Evolutionary conservation across 116 monocot species (phyloP).

Genomic region (Iris pallida): DNA sequence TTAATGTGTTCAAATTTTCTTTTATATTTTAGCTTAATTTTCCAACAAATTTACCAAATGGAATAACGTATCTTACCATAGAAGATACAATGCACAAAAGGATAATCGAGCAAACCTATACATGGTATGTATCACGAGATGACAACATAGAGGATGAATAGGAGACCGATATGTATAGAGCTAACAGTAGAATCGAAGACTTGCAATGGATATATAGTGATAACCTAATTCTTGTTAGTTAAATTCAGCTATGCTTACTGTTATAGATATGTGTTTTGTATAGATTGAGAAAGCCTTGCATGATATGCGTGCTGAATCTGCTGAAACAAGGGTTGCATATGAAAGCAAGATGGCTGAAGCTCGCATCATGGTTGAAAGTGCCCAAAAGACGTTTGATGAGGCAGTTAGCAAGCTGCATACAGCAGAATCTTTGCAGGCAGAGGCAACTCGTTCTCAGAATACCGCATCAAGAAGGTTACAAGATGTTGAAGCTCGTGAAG

Average conservation of each 20-base stretch:
- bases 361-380: constrained; percentile 32
- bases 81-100: too few species aligned
- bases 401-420: constrained; percentile 43
- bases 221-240: too few species aligned
- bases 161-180: too few species aligned
- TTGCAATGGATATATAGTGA: too few species aligned
- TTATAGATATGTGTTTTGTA: not conserved
- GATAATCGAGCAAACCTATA: too few species aligned
- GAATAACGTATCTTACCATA: too few species aligned
- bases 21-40: too few species aligned
- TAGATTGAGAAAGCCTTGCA: constrained; percentile 86
- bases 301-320: constrained; percentile 68
- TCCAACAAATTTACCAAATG: too few species aligned
- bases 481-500: constrained; percentile 83
- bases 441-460: constrained; percentile 41
- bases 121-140: too few species aligned
- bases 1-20: too few species aligned
- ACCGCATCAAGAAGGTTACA: constrained; percentile 53
- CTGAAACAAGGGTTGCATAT: constrained; percentile 68
- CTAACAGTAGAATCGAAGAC: too few species aligned
- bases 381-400: constrained; percentile 60
- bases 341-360: constrained; percentile 69
- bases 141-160: too few species aligned
- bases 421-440: constrained; percentile 57
- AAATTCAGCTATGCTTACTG: not conserved